Percentiles rank a stretch among this genome's conserved stretches.
phyloP scores from a whole-genome alignment of 1,284 basidiomycete genomes.

The Omphalotus olearius region DNA sequence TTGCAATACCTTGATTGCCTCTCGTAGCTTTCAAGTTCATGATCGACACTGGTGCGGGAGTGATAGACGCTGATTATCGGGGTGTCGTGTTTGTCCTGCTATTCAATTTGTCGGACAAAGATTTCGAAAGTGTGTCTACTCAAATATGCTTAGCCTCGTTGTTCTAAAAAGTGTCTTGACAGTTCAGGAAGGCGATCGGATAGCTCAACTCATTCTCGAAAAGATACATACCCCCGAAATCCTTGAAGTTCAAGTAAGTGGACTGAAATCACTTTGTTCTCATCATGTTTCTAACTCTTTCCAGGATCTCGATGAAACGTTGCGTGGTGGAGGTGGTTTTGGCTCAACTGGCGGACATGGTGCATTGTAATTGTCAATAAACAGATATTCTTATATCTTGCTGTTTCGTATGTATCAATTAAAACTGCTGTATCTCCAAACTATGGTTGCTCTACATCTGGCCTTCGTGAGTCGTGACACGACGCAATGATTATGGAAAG shows the following conservation, averaged over 20 bases:
- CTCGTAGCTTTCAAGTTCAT: constrained; percentile 87
- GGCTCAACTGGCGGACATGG: constrained; percentile 90
- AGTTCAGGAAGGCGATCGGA: constrained; percentile 90
- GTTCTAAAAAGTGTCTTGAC: constrained; percentile 8
- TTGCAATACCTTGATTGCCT: neutral
- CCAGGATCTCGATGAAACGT: constrained; percentile 80
- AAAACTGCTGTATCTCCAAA: too few relatives aligned
- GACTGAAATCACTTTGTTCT: neutral
- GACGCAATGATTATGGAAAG: too few relatives aligned
- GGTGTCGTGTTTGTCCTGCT: constrained; percentile 91
- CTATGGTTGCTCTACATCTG: too few relatives aligned
- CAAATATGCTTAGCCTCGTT: neutral
- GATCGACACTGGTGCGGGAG: constrained; percentile 96
- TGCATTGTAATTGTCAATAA: constrained; percentile 29
- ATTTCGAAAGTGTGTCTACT: constrained; percentile 73
- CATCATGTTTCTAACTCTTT: constrained; percentile 4
- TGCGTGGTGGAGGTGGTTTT: constrained; percentile 86
- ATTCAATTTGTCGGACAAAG: constrained; percentile 88
- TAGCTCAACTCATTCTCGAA: constrained; percentile 94
- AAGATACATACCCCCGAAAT: constrained; percentile 85
- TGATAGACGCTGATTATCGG: constrained; percentile 95
- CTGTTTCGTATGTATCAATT: too few relatives aligned
- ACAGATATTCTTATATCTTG: too few relatives aligned
- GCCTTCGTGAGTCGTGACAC: too few relatives aligned
- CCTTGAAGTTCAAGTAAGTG: constrained; percentile 77